phyloP scores from a whole-genome alignment of 2,329 filamentous ascomycete genomes.

The Anisogramma anomala region DNA sequence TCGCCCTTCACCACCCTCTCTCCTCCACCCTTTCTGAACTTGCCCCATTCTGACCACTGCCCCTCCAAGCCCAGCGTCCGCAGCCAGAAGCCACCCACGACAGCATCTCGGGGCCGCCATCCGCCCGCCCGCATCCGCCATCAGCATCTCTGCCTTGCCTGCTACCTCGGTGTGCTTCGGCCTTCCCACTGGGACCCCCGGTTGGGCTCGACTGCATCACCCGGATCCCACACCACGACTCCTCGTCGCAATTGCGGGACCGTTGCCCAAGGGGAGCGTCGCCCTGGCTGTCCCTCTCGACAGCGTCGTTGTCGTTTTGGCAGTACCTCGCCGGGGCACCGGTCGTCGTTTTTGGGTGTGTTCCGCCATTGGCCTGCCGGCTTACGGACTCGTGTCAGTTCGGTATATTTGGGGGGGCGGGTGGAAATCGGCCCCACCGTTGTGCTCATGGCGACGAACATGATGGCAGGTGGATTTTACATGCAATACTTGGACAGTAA shows the following conservation, averaged over 20 bases:
- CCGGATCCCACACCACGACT: conserved; percentile 24
- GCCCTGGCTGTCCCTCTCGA: conserved; percentile 16
- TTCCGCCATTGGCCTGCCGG: conserved; percentile 17
- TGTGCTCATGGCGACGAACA: conserved; percentile 23
- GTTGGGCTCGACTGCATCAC: conserved; percentile 47
- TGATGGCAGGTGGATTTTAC: conserved; percentile 48
- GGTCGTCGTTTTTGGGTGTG: conserved; percentile 12
- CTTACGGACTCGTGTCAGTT: conserved; percentile 17
- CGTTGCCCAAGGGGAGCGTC: conserved; percentile 1
- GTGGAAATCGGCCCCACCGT: too few species aligned
- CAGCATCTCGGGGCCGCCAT: conserved; percentile 1
- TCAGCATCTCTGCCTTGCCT: conserved; percentile 24
- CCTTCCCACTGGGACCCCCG: conserved; percentile 24
- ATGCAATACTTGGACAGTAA: conserved; percentile 67
- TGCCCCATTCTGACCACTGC: conserved; percentile 15
- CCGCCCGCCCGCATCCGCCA: conserved; percentile 2
- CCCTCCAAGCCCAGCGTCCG: conserved; percentile 4
- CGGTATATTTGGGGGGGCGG: too few species aligned
- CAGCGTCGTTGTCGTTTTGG: conserved; percentile 11
- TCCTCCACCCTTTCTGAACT: conserved; percentile 15
- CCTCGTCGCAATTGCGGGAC: conserved; percentile 20
- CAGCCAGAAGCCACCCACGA: conserved; percentile 1
- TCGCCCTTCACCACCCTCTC: conserved; percentile 28
- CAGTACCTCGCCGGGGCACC: conserved; percentile 13
- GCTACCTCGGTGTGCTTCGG: conserved; percentile 13